These are phyloP conservation scores for Brassica incana DNA, from an alignment of 345 rosid species.

Conservation along the genomic window DNA sequence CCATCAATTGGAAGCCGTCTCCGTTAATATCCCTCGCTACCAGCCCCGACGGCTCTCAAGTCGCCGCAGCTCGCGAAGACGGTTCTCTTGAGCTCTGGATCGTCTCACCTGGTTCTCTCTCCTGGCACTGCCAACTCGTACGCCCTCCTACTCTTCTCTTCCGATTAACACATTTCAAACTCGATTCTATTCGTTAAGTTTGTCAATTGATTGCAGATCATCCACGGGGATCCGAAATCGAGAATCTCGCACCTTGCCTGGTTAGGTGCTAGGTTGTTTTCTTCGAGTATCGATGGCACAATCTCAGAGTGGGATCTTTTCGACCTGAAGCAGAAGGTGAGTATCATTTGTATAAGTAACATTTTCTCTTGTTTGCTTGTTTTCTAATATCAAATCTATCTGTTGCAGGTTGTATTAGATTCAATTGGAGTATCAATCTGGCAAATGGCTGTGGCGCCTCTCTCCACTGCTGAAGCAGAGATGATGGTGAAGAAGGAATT, in stretches of 20 bases:
- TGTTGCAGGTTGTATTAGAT: slow-evolving; percentile 61
- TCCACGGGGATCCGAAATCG: slow-evolving; percentile 72
- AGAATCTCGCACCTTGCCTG: slow-evolving; percentile 80
- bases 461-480: slow-evolving; percentile 25
- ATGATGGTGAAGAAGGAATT: slow-evolving; percentile 46
- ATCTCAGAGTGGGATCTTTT: slow-evolving; percentile 87
- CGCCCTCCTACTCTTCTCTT: neutral
- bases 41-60: slow-evolving; percentile 67
- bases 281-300: slow-evolving; percentile 86
- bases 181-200: neutral
- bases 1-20: slow-evolving; percentile 85
- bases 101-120: neutral
- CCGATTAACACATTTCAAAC: neutral
- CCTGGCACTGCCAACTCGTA: neutral
- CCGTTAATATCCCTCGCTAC: slow-evolving; percentile 83
- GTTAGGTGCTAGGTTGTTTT: slow-evolving; percentile 64
- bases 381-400: neutral
- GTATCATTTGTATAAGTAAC: neutral
- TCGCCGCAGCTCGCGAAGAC: slow-evolving; percentile 88
- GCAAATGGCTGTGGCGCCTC: slow-evolving; percentile 87
- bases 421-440: slow-evolving; percentile 84
- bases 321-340: slow-evolving; percentile 75
- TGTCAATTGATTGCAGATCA: slow-evolving; percentile 42
- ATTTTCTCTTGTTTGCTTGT: neutral
- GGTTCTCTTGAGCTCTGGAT: slow-evolving; percentile 33